phyloP scores from a whole-genome alignment of 2,329 filamentous ascomycete species.

The Trichoderma atrobrunneum region DNA sequence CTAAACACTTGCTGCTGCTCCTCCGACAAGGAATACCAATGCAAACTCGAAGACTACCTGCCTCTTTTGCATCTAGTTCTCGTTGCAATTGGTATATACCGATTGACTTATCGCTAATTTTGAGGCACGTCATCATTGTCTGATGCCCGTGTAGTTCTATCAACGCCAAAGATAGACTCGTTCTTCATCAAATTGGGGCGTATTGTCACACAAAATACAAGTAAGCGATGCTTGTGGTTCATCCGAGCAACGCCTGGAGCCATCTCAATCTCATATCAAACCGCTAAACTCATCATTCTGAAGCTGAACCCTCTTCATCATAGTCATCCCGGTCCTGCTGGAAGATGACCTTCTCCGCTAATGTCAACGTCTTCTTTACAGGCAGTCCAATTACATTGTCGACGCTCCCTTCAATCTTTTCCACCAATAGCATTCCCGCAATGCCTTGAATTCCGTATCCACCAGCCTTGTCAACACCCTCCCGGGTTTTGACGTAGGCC shows the following conservation, averaged over 20 bases:
- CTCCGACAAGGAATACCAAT: neutral
- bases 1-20: neutral
- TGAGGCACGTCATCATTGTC: neutral
- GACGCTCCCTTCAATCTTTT: constrained; percentile 82
- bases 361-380: constrained; percentile 68
- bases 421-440: constrained; percentile 80
- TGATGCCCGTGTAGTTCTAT: neutral
- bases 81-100: neutral
- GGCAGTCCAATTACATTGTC: constrained; percentile 96
- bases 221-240: too few relatives aligned
- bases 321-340: constrained; percentile 65
- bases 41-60: neutral
- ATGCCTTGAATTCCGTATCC: constrained; percentile 93
- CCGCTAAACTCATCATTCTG: constrained; percentile 25
- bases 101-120: neutral
- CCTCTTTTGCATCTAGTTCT: neutral
- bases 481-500: constrained; percentile 75
- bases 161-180: neutral
- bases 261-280: neutral
- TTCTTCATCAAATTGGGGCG: neutral
- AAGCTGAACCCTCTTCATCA: constrained; percentile 47
- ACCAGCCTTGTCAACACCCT: constrained; percentile 94
- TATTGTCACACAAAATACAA: neutral
- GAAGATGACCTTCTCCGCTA: constrained; percentile 86
- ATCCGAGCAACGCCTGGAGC: neutral